Percentiles rank a stretch among this genome's conserved stretches.
These are phyloP conservation scores for Pseudoneurospora amorphoporcata DNA, from an alignment of 495 filamentous ascomycete genomes.

Conservation along the genomic window DNA sequence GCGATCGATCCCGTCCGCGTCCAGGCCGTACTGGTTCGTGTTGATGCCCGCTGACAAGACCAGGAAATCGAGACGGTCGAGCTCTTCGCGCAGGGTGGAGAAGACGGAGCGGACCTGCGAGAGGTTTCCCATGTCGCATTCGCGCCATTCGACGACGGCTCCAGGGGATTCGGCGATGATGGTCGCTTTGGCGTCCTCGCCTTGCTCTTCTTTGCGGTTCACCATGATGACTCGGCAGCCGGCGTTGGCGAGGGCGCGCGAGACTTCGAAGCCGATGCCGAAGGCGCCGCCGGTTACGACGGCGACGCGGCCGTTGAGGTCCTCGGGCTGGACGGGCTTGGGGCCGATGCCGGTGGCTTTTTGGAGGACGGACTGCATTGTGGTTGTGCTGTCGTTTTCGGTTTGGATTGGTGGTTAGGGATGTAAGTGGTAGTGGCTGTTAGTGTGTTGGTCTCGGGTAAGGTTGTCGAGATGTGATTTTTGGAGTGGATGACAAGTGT, in stretches of 20 bases:
- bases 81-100: conserved; percentile 14
- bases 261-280: conserved; percentile 45
- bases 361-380: conserved; percentile 21
- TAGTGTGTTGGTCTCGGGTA: background rate
- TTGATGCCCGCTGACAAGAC: conserved; percentile 43
- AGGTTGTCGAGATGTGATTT: background rate
- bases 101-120: conserved; percentile 29
- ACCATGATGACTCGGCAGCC: conserved; percentile 29
- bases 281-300: conserved; percentile 47
- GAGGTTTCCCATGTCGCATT: conserved; percentile 34
- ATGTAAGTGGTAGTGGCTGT: background rate
- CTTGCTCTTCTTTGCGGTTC: conserved; percentile 32
- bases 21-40: conserved; percentile 29
- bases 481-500: background rate
- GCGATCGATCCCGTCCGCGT: conserved; percentile 37
- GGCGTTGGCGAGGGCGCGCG: conserved; percentile 25
- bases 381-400: background rate
- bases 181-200: conserved; percentile 23
- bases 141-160: conserved; percentile 30
- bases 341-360: conserved; percentile 17
- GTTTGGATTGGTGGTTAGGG: background rate
- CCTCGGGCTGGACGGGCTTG: conserved; percentile 13
- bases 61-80: conserved; percentile 34
- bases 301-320: conserved; percentile 32
- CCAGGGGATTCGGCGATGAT: conserved; percentile 21